Base-by-base conservation (phyloP, 208 protist genomes). In the Wallacemonas rigidus region DNA sequence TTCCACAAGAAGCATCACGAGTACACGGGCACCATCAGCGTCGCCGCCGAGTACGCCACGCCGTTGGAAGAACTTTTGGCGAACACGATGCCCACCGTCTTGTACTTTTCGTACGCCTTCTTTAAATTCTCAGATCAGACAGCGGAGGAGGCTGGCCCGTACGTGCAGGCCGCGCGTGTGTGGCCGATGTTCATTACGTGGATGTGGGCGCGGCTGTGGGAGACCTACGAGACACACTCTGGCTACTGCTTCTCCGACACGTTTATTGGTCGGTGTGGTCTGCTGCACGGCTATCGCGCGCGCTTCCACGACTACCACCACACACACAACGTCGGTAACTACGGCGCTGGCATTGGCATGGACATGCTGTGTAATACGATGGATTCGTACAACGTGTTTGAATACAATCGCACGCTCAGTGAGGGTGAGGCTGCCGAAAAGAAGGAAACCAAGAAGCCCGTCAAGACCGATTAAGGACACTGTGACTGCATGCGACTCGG, bases 251-350 rank as follows among this genome's bases (percentile, higher is more conserved):
- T 91, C 53, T 64, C 61, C 41, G 72, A 84, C 53, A 83, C 82
- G 6, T 81, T 17, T 50, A 54, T 84, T 5, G 82, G 79, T n/a
- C 76, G 76, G 48, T 14, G 85, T 41, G 86, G 86, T 38, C 54
- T 91, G 0, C 38, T 85, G 69, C 76, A 87, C 67, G 86, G 79
- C 11, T 61, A 81, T 55, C 79, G 81, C 41, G 70, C 86, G 8
- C 82, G 76, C 72, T 89, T 92, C 71, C 87, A 92, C 68, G 84
- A 92, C 71, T 89, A 74, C 39, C 87, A 92, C 69, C 87, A 92
- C 77, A 92, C 83, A 9, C 70, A 81, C 77, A 92, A 92, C 72
- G 72, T 80, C 15, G 79, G 77, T 15, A 88, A 89, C 76, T 92
- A 85, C 69, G 83, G 84, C 39, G 56, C 67, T 7, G 73, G 71